Conservation (phyloP, 352 stramenopile species). For the Phytophthora uliginosa region DNA sequence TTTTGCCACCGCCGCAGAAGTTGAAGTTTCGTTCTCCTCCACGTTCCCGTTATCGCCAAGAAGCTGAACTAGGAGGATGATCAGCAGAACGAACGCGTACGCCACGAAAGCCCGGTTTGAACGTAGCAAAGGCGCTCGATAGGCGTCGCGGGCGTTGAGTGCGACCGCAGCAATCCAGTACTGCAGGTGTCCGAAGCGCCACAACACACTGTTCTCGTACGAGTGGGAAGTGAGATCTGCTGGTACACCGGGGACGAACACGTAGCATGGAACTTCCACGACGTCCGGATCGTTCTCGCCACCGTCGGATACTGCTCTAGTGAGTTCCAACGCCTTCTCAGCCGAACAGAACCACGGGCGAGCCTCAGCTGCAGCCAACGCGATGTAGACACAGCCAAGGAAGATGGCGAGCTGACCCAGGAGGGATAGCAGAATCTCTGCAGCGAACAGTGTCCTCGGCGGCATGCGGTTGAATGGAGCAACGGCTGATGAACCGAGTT, state of each 20-base stretch:
- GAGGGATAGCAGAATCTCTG: constrained; percentile 69
- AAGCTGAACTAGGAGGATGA: constrained; percentile 72
- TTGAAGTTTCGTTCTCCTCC: constrained; percentile 60
- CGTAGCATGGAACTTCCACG: constrained; percentile 72
- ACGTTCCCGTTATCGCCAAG: constrained; percentile 72
- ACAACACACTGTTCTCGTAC: constrained; percentile 84
- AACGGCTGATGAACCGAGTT: constrained; percentile 37
- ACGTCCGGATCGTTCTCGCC: constrained; percentile 40
- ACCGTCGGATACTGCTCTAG: constrained; percentile 32
- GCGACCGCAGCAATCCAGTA: constrained; percentile 79
- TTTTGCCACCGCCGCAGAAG: constrained; percentile 43
- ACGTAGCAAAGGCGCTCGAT: constrained; percentile 64
- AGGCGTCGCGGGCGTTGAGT: constrained; percentile 75
- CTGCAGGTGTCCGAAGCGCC: constrained; percentile 83
- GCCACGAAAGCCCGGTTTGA: constrained; percentile 61
- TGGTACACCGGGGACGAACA: constrained; percentile 59
- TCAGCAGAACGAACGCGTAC: constrained; percentile 62
- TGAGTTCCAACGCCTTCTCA: constrained; percentile 52
- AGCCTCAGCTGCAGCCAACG: constrained; percentile 57
- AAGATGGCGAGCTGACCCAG: constrained; percentile 65
- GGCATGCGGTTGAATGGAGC: constrained; percentile 49
- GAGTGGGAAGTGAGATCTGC: constrained; percentile 72
- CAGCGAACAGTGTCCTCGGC: constrained; percentile 70
- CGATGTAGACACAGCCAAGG: constrained; percentile 65
- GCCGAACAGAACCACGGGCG: constrained; percentile 78